Evolutionary conservation across 208 protist species (phyloP).

Genomic region (Leishmania major): DNA sequence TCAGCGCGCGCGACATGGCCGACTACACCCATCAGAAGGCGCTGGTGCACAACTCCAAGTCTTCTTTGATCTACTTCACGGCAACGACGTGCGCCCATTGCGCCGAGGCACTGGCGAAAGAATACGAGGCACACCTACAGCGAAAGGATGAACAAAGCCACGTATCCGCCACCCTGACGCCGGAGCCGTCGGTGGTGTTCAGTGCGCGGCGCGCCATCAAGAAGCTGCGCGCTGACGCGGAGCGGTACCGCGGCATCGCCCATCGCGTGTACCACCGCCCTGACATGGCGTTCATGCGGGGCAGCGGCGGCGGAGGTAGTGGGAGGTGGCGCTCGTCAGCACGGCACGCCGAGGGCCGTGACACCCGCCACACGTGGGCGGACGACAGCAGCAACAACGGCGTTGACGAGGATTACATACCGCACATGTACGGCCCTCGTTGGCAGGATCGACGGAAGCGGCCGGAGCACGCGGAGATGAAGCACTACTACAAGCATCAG

Average conservation of each 20-base stretch:
- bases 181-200: constrained; percentile 59
- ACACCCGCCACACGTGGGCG: constrained; percentile 35
- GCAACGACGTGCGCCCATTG: constrained; percentile 61
- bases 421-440: constrained; percentile 37
- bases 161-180: constrained; percentile 42
- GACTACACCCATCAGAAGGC: constrained; percentile 64
- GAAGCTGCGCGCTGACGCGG: constrained; percentile 70
- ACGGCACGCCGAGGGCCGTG: constrained; percentile 11
- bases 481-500: constrained; percentile 49
- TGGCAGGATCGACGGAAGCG: constrained; percentile 65
- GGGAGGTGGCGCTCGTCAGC: constrained; percentile 16
- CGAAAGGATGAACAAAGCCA: constrained; percentile 30
- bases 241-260: constrained; percentile 72
- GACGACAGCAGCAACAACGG: constrained; percentile 43
- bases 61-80: constrained; percentile 73
- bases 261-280: constrained; percentile 62
- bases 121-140: constrained; percentile 64
- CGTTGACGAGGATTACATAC: constrained; percentile 60
- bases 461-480: constrained; percentile 70
- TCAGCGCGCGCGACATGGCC: constrained; percentile 56
- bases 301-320: constrained; percentile 8
- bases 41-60: constrained; percentile 40
- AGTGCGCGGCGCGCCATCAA: constrained; percentile 58
- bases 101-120: constrained; percentile 47
- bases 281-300: constrained; percentile 77